Conservation (phyloP, 805 yeast genomes). For the Torulaspora franciscae region DNA sequence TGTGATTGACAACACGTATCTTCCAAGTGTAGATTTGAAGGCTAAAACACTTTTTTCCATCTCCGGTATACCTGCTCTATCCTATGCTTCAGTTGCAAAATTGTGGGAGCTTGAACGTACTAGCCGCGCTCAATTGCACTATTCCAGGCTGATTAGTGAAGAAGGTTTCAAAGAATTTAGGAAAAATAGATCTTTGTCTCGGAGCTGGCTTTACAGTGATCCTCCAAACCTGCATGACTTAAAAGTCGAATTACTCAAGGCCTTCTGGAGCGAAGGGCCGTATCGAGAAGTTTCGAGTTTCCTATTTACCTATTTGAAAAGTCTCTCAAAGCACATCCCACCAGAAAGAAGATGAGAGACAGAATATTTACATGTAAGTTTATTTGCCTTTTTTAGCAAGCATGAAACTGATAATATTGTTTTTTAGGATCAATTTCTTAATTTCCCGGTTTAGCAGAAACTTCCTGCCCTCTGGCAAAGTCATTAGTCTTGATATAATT, state of each 20-base stretch:
- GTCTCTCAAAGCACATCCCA: slow-evolving; percentile 36
- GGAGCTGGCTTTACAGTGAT: slow-evolving; percentile 15
- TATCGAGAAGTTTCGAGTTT: slow-evolving; percentile 48
- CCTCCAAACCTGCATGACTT: slow-evolving; percentile 40
- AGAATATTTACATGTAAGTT: slow-evolving; percentile 8
- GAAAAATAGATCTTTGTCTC: background rate
- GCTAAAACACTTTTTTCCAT: slow-evolving; percentile 21
- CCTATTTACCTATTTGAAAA: slow-evolving; percentile 50
- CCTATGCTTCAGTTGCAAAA: slow-evolving; percentile 15
- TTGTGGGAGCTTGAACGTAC: slow-evolving; percentile 14
- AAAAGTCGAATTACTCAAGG: slow-evolving; percentile 41
- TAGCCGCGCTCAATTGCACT: slow-evolving; percentile 5
- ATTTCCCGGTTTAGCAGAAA: slow-evolving; percentile 41
- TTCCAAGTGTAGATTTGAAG: slow-evolving; percentile 13
- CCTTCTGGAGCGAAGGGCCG: slow-evolving; percentile 37
- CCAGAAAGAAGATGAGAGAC: background rate
- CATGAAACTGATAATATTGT: slow-evolving; percentile 45
- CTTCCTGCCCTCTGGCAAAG: slow-evolving; percentile 38
- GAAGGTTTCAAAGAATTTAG: slow-evolving; percentile 21
- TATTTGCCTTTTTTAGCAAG: slow-evolving; percentile 12
- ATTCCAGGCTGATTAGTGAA: slow-evolving; percentile 17
- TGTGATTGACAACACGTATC: slow-evolving; percentile 13
- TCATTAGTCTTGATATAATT: slow-evolving; percentile 37
- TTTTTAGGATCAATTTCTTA: slow-evolving; percentile 53
- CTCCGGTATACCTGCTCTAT: slow-evolving; percentile 25